Evolutionary conservation across 768 basidiomycete genomes (phyloP).

Genomic region (Gautieria morchelliformis): DNA sequence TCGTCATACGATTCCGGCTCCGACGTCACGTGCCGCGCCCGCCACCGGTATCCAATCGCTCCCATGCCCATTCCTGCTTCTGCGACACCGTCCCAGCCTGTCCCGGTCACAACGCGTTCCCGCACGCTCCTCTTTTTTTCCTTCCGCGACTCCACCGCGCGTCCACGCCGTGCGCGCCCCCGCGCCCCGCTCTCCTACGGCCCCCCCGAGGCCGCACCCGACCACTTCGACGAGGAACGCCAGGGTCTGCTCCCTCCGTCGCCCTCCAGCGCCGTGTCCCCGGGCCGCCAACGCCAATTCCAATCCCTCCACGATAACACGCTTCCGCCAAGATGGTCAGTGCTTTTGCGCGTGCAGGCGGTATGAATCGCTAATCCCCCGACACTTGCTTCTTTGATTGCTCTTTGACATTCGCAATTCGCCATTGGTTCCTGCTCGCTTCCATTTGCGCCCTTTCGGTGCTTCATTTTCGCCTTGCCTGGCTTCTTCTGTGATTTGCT

Average conservation of each 20-base stretch:
- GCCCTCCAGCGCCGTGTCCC: constrained; percentile 28
- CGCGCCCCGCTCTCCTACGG: constrained; percentile 30
- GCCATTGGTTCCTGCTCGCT: too few species aligned
- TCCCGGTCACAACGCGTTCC: constrained; percentile 56
- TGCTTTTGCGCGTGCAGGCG: not conserved
- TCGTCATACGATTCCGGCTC: not conserved
- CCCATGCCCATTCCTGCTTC: too few species aligned
- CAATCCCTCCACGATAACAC: constrained; percentile 25
- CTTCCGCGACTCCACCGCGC: constrained; percentile 70
- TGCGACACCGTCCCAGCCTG: constrained; percentile 22
- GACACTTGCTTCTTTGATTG: too few species aligned
- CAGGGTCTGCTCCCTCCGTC: constrained; percentile 38
- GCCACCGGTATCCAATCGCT: too few species aligned
- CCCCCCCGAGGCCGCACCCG: not conserved
- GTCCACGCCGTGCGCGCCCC: constrained; percentile 26
- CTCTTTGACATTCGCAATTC: too few species aligned
- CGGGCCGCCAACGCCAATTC: constrained; percentile 40
- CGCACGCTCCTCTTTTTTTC: constrained; percentile 91
- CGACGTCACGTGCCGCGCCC: not conserved
- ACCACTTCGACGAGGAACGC: constrained; percentile 47
- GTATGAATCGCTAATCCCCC: constrained; percentile 8
- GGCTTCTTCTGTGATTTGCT: too few species aligned
- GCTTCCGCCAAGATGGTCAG: constrained; percentile 83
- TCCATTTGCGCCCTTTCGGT: too few species aligned
- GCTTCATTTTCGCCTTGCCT: too few species aligned